Conservation (phyloP, 306 rosid genomes). For the Fragaria nilgerrensis region DNA sequence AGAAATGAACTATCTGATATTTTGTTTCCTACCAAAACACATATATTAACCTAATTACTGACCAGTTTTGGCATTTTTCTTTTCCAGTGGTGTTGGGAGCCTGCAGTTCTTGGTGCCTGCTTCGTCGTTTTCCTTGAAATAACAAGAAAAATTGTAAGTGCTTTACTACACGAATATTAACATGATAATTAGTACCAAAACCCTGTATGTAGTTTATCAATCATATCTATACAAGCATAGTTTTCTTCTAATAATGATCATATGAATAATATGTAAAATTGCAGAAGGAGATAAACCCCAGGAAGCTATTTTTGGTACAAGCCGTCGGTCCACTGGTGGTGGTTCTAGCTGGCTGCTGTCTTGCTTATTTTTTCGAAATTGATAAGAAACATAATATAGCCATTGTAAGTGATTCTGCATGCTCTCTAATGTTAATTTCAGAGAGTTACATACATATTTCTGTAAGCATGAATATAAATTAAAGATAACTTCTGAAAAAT, state of each 20-base stretch:
- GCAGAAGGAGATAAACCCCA: constrained; percentile 53
- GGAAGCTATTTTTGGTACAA: constrained; percentile 73
- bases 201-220: background rate
- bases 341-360: constrained; percentile 47
- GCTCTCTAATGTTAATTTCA: background rate
- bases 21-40: background rate
- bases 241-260: background rate
- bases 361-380: constrained; percentile 48
- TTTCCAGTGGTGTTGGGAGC: constrained; percentile 73
- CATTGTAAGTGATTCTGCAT: constrained; percentile 32
- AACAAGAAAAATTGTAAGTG: constrained; percentile 50
- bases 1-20: background rate
- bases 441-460: no score
- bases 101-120: constrained; percentile 54
- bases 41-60: background rate
- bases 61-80: background rate
- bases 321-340: constrained; percentile 73
- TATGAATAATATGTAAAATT: background rate
- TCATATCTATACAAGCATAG: background rate
- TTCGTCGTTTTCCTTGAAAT: constrained; percentile 51
- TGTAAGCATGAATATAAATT: no score
- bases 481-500: no score
- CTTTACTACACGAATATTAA: background rate
- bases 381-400: constrained; percentile 62
- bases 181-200: background rate